Percentiles rank a stretch among this genome's conserved stretches.
These are phyloP conservation scores for Ceratocystis cubensis DNA, from an alignment of 2,329 filamentous ascomycete species.

Conservation along the genomic window DNA sequence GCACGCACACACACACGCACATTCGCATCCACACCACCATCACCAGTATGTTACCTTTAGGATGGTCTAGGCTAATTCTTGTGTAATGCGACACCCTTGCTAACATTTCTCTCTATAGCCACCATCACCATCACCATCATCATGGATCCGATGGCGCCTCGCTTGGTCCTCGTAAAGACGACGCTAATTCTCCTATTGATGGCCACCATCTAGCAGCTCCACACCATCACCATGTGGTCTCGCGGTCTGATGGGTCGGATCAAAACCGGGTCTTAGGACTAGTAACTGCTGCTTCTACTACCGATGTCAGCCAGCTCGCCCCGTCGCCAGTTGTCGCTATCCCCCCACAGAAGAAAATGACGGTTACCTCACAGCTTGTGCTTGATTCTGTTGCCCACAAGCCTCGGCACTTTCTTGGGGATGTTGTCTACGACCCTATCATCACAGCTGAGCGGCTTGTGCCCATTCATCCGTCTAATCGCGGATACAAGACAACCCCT, in stretches of 20 bases:
- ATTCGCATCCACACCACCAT: slow-evolving; percentile 48
- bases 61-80: background rate
- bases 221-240: slow-evolving; percentile 41
- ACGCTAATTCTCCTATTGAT: background rate
- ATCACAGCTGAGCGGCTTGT: slow-evolving; percentile 43
- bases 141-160: slow-evolving; percentile 40
- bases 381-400: slow-evolving; percentile 57
- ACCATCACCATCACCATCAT: slow-evolving; percentile 43
- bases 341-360: slow-evolving; percentile 50
- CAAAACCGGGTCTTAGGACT: background rate
- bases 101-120: slow-evolving; percentile 18
- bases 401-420: slow-evolving; percentile 70
- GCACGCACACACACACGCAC: slow-evolving; percentile 21
- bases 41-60: slow-evolving; percentile 43
- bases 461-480: slow-evolving; percentile 30
- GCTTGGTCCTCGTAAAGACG: background rate
- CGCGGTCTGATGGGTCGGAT: slow-evolving; percentile 23
- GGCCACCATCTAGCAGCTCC: slow-evolving; percentile 22
- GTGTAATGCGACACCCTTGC: background rate
- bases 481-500: slow-evolving; percentile 44
- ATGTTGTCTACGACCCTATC: slow-evolving; percentile 64
- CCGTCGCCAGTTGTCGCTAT: slow-evolving; percentile 33
- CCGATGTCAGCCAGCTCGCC: slow-evolving; percentile 24
- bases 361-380: slow-evolving; percentile 56
- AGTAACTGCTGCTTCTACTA: background rate